Evolutionary conservation across 768 basidiomycete genomes (phyloP), one percentile per base, ranked within the genome.

Genomic region (Hemileccinum impolitum): DNA sequence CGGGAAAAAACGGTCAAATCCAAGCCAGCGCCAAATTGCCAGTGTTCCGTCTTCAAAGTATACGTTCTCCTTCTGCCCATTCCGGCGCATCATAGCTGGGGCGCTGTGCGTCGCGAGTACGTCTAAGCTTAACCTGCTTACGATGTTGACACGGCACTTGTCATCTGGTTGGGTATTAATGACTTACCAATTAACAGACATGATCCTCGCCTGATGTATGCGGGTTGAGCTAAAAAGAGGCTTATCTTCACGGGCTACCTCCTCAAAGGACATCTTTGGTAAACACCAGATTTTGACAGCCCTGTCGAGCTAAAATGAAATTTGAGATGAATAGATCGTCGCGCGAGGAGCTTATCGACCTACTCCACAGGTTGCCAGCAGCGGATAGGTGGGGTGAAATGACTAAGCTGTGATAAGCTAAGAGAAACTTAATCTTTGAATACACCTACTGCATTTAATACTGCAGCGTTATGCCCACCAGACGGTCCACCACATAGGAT

Each of bases 301-400:
- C 50, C 86, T 77, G 54, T 91, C 89, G 55, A 88, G 71, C 88
- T 90, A 45, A 13, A 48, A 30, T 21, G 14, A 3, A 19, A 18
- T 2, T 13, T 49, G 31, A 56, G 45, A 54, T 25, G 21, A 26
- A 38, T 14, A n/a, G 13, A 39, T 36, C 35, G n/a, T n/a, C n/a
- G n/a, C n/a, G 17, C 36, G 6, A 38, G 26, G 30, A 21, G 37
- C 14, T n/a, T n/a, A 43, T 23, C 12, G 6, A 69, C 82, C 51
- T 63, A 90, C 88, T 18, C 88, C 88, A 58, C 87, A 85, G 14
- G 89, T 91, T 10, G 87, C 87, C 44, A 91, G 73, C 14, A 90
- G 55, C 4, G 86, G 85, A 44, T 76, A 66, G 10, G 67, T 66
- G 0, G 79, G 75, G 61, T 90, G 85, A 65, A 90, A 91, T 23